These are phyloP conservation scores for Cutaneotrichosporon sp. DNA, from an alignment of 1,284 basidiomycete genomes.

Conservation along the genomic window DNA sequence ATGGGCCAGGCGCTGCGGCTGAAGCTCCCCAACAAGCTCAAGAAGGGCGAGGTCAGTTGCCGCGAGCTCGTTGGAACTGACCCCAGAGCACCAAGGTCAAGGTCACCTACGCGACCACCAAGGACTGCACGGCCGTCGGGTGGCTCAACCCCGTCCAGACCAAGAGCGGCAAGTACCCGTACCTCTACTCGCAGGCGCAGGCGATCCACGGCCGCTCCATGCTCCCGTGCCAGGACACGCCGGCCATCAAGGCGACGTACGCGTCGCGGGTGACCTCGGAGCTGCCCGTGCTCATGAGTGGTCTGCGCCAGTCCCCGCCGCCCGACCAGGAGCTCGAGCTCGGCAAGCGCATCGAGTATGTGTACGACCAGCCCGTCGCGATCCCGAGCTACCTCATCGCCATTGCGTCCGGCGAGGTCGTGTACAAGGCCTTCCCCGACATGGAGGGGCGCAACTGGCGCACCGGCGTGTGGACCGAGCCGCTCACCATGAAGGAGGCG, in stretches of 20 bases:
- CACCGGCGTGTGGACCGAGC: constrained; percentile 87
- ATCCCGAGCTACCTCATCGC: constrained; percentile 87
- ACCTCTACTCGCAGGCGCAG: constrained; percentile 92
- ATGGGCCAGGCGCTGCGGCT: constrained; percentile 54
- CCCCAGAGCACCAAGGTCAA: constrained; percentile 62
- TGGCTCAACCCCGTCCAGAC: constrained; percentile 94
- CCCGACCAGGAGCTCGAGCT: constrained; percentile 67
- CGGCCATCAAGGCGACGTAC: constrained; percentile 63
- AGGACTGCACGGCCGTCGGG: constrained; percentile 81
- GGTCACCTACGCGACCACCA: constrained; percentile 73
- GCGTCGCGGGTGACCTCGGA: constrained; percentile 70
- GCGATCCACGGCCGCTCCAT: constrained; percentile 84
- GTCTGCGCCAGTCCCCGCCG: constrained; percentile 72
- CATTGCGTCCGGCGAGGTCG: constrained; percentile 78
- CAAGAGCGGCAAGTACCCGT: constrained; percentile 80
- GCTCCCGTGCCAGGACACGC: constrained; percentile 69
- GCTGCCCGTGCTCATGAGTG: constrained; percentile 82
- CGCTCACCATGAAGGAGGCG: constrained; percentile 72
- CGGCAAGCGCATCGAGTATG: constrained; percentile 59
- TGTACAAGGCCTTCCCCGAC: constrained; percentile 67
- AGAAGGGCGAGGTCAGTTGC: constrained; percentile 31
- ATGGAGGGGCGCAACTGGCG: constrained; percentile 69
- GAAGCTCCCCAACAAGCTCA: constrained; percentile 40
- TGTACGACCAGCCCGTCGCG: constrained; percentile 66
- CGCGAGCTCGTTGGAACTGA: background rate